These are phyloP conservation scores for Crithidia fasciculata DNA, from an alignment of 208 protist genomes.

Conservation along the genomic window DNA sequence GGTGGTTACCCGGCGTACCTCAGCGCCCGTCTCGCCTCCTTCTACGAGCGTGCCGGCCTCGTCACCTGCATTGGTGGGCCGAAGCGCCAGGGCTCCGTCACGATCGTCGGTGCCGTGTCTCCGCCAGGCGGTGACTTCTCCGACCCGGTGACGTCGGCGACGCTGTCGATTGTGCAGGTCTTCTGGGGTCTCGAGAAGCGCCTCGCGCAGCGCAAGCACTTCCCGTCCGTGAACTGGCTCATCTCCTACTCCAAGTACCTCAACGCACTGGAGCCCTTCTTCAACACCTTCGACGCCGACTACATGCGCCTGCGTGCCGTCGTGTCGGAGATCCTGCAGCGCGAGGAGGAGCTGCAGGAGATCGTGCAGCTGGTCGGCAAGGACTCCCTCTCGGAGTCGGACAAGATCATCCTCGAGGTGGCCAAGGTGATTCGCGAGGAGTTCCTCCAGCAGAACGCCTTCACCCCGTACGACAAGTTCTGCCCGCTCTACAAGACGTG, in stretches of 20 bases:
- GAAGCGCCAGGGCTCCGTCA: conserved; percentile 97
- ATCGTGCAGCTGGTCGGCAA: conserved; percentile 99
- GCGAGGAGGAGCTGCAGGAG: conserved; percentile 99
- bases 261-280: conserved; percentile 97
- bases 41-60: conserved; percentile 98
- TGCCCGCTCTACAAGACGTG: conserved; percentile 99
- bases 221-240: conserved; percentile 99
- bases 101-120: conserved; percentile 99
- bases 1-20: conserved; percentile 99
- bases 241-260: conserved; percentile 99
- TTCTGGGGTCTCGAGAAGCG: conserved; percentile 99
- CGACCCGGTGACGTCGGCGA: conserved; percentile 99
- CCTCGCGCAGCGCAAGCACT: conserved; percentile 99
- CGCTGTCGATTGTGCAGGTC: conserved; percentile 99
- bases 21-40: conserved; percentile 98
- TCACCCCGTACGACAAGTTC: conserved; percentile 98
- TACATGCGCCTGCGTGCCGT: conserved; percentile 96
- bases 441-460: conserved; percentile 99
- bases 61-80: conserved; percentile 97
- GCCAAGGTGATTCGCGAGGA: conserved; percentile 99
- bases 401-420: conserved; percentile 99
- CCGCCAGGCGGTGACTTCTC: conserved; percentile 99
- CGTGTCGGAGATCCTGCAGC: conserved; percentile 97
- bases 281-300: conserved; percentile 95
- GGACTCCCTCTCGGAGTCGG: conserved; percentile 99